Evolutionary conservation across 2,329 filamentous ascomycete genomes (phyloP), one percentile per base, ranked within the genome.

Genomic region (Cryphonectria naterciae): DNA sequence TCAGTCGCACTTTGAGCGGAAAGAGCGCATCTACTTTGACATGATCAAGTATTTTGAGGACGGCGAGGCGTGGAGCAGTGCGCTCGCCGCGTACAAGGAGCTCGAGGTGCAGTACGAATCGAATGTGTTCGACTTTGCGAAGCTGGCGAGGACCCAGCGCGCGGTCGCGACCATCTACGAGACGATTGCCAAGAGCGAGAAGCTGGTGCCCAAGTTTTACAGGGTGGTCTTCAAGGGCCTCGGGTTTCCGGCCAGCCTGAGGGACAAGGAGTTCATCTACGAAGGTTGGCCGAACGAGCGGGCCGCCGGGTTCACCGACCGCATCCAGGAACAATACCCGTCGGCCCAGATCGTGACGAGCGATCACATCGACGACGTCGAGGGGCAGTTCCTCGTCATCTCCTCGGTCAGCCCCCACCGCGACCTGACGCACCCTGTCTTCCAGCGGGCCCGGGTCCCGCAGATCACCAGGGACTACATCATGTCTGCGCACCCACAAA

Each of bases 31-130:
- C 65, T 98, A 97, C 81, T 97, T 98, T 77, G 89, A 94, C 75
- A 97, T 98, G 87, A 97, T 98, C 79, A 94, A 95, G 80, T 87
- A 95, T 78, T 98, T 96, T 74, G 95, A 98, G 78, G 94, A 97
- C 72, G 95, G 94, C n/a, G 92, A 94, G 78, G 94, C 94, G 0
- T 98, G 95, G 95, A 92, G 93, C 76, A 93, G 93, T 79, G 95
- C 95, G 1, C 83, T 99, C 58, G 87, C 90, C 7, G 93, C 93
- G 3, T 98, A 99, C 81, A 92, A 93, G 78, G 95, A 99, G 81
- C 89, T 99, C 67, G 93, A 95, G 64, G 82, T 85, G n/a, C 94
- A 98, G 80, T 99, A 98, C 78, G 94, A 97, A 82, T 89, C 87
- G 75, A 97, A 94, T 72, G 83, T 93, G 0, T 97, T 95, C 79